phyloP scores from a whole-genome alignment of 768 basidiomycete species.

The Amanita thiersii region DNA sequence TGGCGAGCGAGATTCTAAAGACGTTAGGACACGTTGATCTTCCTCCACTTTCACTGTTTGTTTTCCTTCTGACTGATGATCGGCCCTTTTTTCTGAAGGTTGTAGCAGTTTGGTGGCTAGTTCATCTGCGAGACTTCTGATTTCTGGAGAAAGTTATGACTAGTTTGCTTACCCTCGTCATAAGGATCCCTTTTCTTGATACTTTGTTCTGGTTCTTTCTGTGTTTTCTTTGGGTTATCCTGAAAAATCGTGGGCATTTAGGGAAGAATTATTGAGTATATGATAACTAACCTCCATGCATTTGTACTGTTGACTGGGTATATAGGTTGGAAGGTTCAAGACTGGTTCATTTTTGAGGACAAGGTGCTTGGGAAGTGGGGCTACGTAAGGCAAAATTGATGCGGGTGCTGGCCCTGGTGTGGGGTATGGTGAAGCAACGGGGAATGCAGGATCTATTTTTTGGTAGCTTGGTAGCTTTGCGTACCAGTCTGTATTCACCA shows the following conservation, averaged over 20 bases:
- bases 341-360: neutral
- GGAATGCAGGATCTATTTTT: slow-evolving; percentile 5
- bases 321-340: neutral
- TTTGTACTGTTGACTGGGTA: neutral
- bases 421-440: slow-evolving; percentile 4
- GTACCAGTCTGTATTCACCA: slow-evolving; percentile 3
- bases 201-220: neutral
- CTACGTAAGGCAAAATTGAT: slow-evolving; percentile 1
- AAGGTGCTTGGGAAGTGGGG: slow-evolving; percentile 4
- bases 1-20: too few species aligned
- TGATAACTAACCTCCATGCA: neutral
- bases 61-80: neutral
- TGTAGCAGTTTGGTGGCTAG: neutral
- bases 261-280: neutral
- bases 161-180: slow-evolving; percentile 1
- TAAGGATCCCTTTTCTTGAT: slow-evolving; percentile 8
- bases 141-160: neutral
- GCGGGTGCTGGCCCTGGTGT: slow-evolving; percentile 1
- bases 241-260: neutral
- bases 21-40: too few species aligned
- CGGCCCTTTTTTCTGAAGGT: neutral
- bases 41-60: neutral
- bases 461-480: slow-evolving; percentile 1
- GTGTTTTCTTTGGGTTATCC: neutral
- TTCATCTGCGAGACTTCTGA: neutral